Base-by-base conservation (phyloP, 164 flowering plant genomes). In the Saururus chinensis region DNA sequence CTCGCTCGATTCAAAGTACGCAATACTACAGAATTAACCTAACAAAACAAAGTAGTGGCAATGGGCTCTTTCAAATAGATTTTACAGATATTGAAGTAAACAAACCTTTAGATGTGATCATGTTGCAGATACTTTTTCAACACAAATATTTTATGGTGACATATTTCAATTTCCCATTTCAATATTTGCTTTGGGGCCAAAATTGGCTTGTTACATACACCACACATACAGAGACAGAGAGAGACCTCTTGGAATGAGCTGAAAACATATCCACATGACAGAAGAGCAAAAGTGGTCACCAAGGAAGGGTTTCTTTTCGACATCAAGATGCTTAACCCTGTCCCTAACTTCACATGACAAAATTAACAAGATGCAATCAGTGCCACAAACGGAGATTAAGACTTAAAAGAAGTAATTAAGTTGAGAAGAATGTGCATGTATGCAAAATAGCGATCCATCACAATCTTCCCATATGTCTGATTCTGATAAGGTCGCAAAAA, bases 241-340 rank as follows among this genome's bases (percentile, higher is more conserved):
- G 58, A 55, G 17, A 95, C 99, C 97, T 95, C 99, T 72, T 76
- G 83, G 65, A 88, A 95, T 60, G 99, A 88, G 83, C 99, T 95
- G 68, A 88, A 40, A 62, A 95, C 64, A 74, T 95, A 95, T 70
- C 97, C 99, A 63, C 91, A 90, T 26, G 99, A 95, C 16, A 95
- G 95, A 60, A 95, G 70, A 25, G 85, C 75, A 75, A 95, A 95
- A 69, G 99, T 88, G 22, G 79, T 64, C 58, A 87, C 75, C 81
- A 95, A 74, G 30, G 89, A 84, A 61, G 99, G 99, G 76, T 91
- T 91, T 71, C 81, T 74, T 75, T 80, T 88, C 14, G 96, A 81
- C 25, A 95, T 77, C 83, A 88, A 69, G 75, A 95, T 88, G 66
- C 99, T 88, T 56, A 95, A 68, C 37, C 97, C 92, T 71, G 99